Evolutionary conservation across 768 basidiomycete genomes (phyloP).

Genomic region (Tylopilus subfusipes): DNA sequence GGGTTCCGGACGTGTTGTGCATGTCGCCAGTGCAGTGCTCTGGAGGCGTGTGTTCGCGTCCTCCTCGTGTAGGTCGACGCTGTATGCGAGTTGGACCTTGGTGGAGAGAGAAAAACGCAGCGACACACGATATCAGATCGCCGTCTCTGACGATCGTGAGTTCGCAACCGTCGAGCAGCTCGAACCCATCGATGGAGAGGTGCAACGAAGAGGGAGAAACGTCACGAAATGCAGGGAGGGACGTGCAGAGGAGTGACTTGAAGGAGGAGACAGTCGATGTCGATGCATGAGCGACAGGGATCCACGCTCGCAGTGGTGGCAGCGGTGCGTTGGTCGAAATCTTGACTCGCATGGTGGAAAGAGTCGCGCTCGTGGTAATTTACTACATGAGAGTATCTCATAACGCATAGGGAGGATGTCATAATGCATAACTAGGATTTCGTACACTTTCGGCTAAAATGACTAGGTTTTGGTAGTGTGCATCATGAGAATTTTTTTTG

Average conservation of each 20-base stretch:
- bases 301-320: conserved; percentile 52
- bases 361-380: background rate
- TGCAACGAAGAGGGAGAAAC: conserved; percentile 2
- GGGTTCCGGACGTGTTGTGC: too few species aligned
- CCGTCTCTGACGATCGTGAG: conserved; percentile 27
- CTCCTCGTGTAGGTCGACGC: conserved; percentile 14
- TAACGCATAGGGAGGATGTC: too few species aligned
- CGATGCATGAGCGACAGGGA: conserved; percentile 27
- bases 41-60: background rate
- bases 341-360: conserved; percentile 39
- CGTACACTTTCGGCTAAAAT: too few species aligned
- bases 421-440: too few species aligned
- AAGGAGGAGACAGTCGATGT: conserved; percentile 8
- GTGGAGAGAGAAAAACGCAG: too few species aligned
- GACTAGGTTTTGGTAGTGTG: too few species aligned
- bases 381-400: too few species aligned
- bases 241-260: conserved; percentile 19
- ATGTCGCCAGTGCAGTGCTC: too few species aligned
- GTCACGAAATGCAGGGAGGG: conserved; percentile 9
- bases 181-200: conserved; percentile 29
- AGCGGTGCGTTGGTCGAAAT: conserved; percentile 48
- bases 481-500: too few species aligned
- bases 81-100: background rate
- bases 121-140: conserved; percentile 25
- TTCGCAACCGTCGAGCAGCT: conserved; percentile 27